A percentile compares a stretch with the other conserved stretches of the same genome.
Evolutionary conservation across 441 rosid species (phyloP).

Genomic region (Aquilaria agallochum): DNA sequence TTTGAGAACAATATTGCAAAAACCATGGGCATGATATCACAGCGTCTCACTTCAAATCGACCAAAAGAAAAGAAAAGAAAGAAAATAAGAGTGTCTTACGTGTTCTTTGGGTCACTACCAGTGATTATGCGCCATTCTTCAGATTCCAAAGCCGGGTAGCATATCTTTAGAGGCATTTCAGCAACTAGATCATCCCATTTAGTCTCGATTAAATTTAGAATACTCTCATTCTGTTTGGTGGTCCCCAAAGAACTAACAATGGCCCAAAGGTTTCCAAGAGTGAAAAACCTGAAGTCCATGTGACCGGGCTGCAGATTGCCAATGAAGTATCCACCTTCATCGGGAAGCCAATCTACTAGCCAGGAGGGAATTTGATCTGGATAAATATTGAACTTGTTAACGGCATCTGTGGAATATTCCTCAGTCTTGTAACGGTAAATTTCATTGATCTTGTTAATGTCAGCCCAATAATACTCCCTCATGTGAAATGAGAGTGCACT

Average conservation of each 20-base stretch:
- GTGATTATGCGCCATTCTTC: constrained; percentile 93
- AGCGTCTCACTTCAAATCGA: too few species aligned
- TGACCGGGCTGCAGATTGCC: constrained; percentile 95
- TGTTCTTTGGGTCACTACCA: constrained; percentile 94
- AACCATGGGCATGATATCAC: too few species aligned
- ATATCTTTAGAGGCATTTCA: constrained; percentile 88
- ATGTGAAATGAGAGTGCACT: constrained; percentile 88
- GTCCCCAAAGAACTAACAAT: constrained; percentile 74
- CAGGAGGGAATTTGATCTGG: constrained; percentile 96
- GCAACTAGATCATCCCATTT: constrained; percentile 93
- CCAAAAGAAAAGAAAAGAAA: not conserved
- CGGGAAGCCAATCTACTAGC: constrained; percentile 95
- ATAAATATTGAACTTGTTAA: constrained; percentile 92
- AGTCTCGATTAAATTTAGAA: constrained; percentile 61
- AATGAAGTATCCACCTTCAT: constrained; percentile 81
- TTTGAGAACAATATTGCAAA: not conserved
- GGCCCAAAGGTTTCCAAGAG: constrained; percentile 90
- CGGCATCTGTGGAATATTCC: constrained; percentile 83
- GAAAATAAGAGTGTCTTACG: constrained; percentile 39
- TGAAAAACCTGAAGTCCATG: constrained; percentile 95
- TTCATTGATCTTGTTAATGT: constrained; percentile 80
- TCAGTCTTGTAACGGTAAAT: constrained; percentile 96
- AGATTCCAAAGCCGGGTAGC: constrained; percentile 77
- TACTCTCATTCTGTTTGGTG: constrained; percentile 59
- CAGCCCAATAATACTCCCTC: constrained; percentile 93